A percentile compares a stretch with the other conserved stretches of the same genome.
Conservation (phyloP, 176 grass and related monocot genomes). For the Bonia amplexicaulis region DNA sequence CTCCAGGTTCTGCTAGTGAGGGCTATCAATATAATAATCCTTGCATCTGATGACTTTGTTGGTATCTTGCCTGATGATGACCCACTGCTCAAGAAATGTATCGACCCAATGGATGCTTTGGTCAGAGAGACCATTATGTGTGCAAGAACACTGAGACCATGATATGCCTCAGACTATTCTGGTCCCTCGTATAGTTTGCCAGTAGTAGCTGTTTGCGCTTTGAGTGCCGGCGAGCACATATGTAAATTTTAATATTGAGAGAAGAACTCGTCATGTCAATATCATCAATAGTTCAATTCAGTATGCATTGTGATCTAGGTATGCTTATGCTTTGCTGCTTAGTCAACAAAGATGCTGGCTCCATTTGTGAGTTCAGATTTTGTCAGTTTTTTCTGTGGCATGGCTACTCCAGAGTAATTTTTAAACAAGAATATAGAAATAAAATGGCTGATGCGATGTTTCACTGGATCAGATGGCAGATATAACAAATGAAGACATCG, state of each 20-base stretch:
- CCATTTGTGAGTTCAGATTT: neutral
- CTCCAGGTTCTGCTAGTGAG: conserved; percentile 75
- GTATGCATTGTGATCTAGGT: neutral
- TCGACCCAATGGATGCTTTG: conserved; percentile 71
- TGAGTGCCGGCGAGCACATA: neutral
- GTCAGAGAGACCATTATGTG: conserved; percentile 38
- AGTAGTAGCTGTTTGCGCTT: conserved; percentile 10
- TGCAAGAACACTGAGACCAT: conserved; percentile 19
- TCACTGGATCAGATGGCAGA: conserved; percentile 30
- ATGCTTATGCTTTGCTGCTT: conserved; percentile 10
- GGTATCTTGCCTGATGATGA: conserved; percentile 69
- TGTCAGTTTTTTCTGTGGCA: conserved; percentile 5
- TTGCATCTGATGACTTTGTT: conserved; percentile 62
- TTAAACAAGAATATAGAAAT: conserved; percentile 32
- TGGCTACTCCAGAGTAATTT: neutral
- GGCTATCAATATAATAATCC: conserved; percentile 61
- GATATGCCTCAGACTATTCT: neutral
- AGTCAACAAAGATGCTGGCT: conserved; percentile 21
- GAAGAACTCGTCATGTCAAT: conserved; percentile 4
- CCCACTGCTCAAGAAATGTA: conserved; percentile 57
- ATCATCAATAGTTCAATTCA: neutral
- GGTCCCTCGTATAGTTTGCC: neutral
- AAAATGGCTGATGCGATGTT: conserved; percentile 32
- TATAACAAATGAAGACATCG: conserved; percentile 43
- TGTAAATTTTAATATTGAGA: conserved; percentile 25